Evolutionary conservation across 192 early-diverging fungal species (phyloP), one percentile per base, ranked within the genome.

Genomic region (Backusella parvicylindrica): DNA sequence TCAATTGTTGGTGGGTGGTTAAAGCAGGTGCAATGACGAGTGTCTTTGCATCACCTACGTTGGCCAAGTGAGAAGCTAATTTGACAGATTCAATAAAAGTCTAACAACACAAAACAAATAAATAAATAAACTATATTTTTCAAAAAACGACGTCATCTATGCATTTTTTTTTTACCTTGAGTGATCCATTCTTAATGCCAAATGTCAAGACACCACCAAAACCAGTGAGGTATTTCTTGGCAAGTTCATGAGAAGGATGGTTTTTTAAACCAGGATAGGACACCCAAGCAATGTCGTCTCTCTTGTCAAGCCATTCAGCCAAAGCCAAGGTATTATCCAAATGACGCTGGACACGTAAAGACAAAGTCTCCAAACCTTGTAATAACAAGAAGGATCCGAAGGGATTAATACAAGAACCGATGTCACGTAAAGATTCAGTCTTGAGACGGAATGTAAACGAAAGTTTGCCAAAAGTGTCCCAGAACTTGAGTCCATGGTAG

Each of bases 1-100:
- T 87, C 50, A 98, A 83, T 82, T 96, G 96, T 78, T 93, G 93
- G 78, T 98, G 95, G 13, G 95, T 98, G 6, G 95, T 97, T 31
- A 87, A 79, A 23, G 92, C 84, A 11, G 96, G 93, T 70, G 95
- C 92, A 74, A 96, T 95, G 23, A 93, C 93, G 30, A 98, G 85
- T 7, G 95, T 97, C 78, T 93, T 89, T 9, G 93, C 89, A 82
- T 98, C 96, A 64, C 96, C 96, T n/a, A 98, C 94, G 71, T 98
- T 98, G 50, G 95, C 96, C 28, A 98, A 81, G 79, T 97, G 93
- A n/a, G 92, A 94, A 3, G 91, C 88, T 30, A 98, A 88, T 78
- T 96, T 86, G 38, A 97, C 88, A 18, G 70, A 78, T 71, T 94
- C 86, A 64, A 98, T 91, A 77, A 98, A 97, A 26, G 28, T 65